Conservation (phyloP, 345 rosid genomes). For the Heritiera fomes region DNA sequence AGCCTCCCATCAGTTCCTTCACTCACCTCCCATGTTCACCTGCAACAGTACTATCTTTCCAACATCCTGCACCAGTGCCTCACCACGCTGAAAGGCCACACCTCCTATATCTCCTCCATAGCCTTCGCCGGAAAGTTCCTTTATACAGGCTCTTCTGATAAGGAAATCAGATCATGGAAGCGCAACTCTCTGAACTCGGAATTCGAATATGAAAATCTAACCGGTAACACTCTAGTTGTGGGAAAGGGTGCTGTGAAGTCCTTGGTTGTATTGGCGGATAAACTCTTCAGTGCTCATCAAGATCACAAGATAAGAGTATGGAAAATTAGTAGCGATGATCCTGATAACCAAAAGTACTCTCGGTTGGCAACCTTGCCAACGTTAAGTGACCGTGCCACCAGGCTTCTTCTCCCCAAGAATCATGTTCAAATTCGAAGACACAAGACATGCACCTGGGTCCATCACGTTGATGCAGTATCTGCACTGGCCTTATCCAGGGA, state of each 20-base stretch:
- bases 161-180: conserved; percentile 66
- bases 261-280: conserved; percentile 59
- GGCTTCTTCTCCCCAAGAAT: conserved; percentile 57
- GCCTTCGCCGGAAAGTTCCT: conserved; percentile 62
- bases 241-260: conserved; percentile 84
- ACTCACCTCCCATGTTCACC: conserved; percentile 32
- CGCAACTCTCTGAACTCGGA: conserved; percentile 39
- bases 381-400: conserved; percentile 64
- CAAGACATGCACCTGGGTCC: conserved; percentile 80
- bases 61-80: conserved; percentile 47
- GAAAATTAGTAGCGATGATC: conserved; percentile 54
- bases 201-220: conserved; percentile 23
- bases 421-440: conserved; percentile 75
- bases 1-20: conserved; percentile 48
- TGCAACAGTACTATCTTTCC: conserved; percentile 18
- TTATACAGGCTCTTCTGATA: conserved; percentile 64
- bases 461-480: conserved; percentile 81
- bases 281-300: conserved; percentile 89
- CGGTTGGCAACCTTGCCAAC: conserved; percentile 86
- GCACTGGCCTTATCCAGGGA: conserved; percentile 73
- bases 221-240: conserved; percentile 34
- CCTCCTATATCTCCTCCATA: conserved; percentile 66
- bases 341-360: conserved; percentile 46
- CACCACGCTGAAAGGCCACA: conserved; percentile 61
- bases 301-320: conserved; percentile 95